Evolutionary conservation across 2,329 filamentous ascomycete genomes (phyloP).

Genomic region (Xylariomycetidae sp.): DNA sequence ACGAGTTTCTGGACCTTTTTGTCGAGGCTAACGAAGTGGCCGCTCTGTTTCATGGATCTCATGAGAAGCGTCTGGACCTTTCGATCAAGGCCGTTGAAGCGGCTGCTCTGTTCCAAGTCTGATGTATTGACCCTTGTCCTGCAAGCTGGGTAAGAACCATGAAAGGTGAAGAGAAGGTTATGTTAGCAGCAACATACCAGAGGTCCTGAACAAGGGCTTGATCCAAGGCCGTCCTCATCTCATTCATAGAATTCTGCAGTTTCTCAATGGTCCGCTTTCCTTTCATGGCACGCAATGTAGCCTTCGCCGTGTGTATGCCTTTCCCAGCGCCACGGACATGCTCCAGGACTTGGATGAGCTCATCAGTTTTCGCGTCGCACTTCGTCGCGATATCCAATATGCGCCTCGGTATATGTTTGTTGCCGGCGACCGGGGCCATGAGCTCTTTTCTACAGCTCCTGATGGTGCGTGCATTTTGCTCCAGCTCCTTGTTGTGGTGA

Average conservation of each 20-base stretch:
- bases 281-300: background rate
- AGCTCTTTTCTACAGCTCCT: conserved; percentile 3
- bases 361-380: conserved; percentile 2
- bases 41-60: no score
- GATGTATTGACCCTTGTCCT: conserved; percentile 2
- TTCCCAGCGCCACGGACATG: conserved; percentile 4
- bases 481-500: conserved; percentile 8
- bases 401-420: conserved; percentile 1
- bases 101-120: conserved; percentile 1
- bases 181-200: conserved; percentile 1
- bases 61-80: no score
- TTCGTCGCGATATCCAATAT: conserved; percentile 1
- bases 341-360: conserved; percentile 5
- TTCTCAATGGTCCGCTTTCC: conserved; percentile 1
- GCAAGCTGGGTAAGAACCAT: background rate
- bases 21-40: conserved; percentile 4
- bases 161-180: background rate
- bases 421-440: background rate
- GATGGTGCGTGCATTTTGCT: conserved; percentile 3
- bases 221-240: conserved; percentile 2
- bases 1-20: conserved; percentile 2
- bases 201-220: conserved; percentile 3
- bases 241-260: conserved; percentile 5
- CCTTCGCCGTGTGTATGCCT: background rate
- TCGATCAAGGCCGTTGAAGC: no score